phyloP scores from a whole-genome alignment of 1,284 basidiomycete genomes.

The Moesziomyces sp. region DNA sequence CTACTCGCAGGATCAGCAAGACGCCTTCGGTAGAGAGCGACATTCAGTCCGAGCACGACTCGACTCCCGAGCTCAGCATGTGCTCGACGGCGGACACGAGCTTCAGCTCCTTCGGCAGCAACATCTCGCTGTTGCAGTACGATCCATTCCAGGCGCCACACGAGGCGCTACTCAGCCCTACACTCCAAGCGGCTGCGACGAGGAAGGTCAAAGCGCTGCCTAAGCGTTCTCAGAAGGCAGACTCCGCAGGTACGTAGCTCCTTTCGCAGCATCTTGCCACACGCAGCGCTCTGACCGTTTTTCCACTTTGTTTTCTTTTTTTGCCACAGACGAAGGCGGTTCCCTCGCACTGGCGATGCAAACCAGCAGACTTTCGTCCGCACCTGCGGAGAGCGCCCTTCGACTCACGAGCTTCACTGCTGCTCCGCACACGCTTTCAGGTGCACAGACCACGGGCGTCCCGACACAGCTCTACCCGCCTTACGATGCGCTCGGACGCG shows the following conservation, averaged over 20 bases:
- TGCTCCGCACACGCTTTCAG: slow-evolving; percentile 1
- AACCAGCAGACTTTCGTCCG: no score
- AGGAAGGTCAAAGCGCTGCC: slow-evolving; percentile 32
- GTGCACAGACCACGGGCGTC: slow-evolving; percentile 12
- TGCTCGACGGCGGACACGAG: slow-evolving; percentile 36
- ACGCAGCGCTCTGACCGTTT: neutral
- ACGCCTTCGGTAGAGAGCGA: slow-evolving; percentile 13
- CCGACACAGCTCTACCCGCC: slow-evolving; percentile 11
- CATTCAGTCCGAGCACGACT: slow-evolving; percentile 6
- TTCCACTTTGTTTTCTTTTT: neutral
- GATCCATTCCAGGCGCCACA: slow-evolving; percentile 12
- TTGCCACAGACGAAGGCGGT: neutral
- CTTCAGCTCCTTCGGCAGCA: slow-evolving; percentile 20
- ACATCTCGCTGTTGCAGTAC: slow-evolving; percentile 19
- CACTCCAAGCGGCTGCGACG: slow-evolving; percentile 11
- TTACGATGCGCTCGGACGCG: slow-evolving; percentile 26
- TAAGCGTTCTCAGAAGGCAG: slow-evolving; percentile 15
- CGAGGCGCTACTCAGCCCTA: slow-evolving; percentile 17
- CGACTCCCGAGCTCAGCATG: slow-evolving; percentile 38
- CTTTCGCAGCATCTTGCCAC: neutral
- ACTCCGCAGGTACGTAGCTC: slow-evolving; percentile 11
- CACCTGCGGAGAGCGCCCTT: neutral
- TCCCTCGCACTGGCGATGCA: neutral
- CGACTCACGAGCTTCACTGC: neutral
- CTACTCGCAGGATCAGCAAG: slow-evolving; percentile 18